These are phyloP conservation scores for Fomitopsis pinicola DNA, from an alignment of 1,284 basidiomycete genomes.

Conservation along the genomic window DNA sequence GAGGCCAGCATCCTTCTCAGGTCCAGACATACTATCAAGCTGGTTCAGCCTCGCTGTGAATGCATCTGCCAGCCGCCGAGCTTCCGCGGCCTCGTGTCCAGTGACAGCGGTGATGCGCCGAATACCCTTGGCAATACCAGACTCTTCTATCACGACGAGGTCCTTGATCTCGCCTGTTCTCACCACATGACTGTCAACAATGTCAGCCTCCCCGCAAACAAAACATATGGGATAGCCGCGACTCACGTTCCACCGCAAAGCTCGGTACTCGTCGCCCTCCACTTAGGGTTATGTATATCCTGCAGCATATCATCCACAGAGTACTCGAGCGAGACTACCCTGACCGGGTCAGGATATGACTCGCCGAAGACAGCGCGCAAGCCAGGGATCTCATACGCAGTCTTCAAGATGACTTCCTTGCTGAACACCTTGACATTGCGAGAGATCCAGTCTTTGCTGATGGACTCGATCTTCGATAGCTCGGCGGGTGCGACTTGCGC, in stretches of 20 bases:
- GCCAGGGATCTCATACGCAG: slow-evolving; percentile 87
- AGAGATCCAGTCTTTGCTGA: slow-evolving; percentile 88
- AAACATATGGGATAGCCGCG: not conserved
- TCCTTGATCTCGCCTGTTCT: slow-evolving; percentile 96
- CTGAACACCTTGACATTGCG: slow-evolving; percentile 87
- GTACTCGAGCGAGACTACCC: slow-evolving; percentile 89
- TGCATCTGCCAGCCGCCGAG: slow-evolving; percentile 66
- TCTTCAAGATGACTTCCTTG: slow-evolving; percentile 81
- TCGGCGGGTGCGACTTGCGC: slow-evolving; percentile 75
- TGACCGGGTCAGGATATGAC: slow-evolving; percentile 95
- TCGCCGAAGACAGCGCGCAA: slow-evolving; percentile 97
- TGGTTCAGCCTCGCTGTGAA: slow-evolving; percentile 64
- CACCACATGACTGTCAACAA: slow-evolving; percentile 70
- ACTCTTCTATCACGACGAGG: slow-evolving; percentile 93
- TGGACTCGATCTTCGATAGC: slow-evolving; percentile 78
- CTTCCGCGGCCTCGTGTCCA: slow-evolving; percentile 87
- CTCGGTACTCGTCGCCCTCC: slow-evolving; percentile 89
- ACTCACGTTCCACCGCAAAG: slow-evolving; percentile 97
- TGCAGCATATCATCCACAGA: slow-evolving; percentile 82
- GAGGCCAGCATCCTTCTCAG: slow-evolving; percentile 81
- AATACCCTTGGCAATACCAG: slow-evolving; percentile 97
- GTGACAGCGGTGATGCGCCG: slow-evolving; percentile 94
- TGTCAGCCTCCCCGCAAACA: not conserved
- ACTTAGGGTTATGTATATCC: slow-evolving; percentile 87
- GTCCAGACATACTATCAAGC: slow-evolving; percentile 65